A percentile compares a stretch with the other conserved stretches of the same genome.
Evolutionary conservation across 228 moss, liverwort and hornwort species (phyloP).

Genomic region (Sphagnum fallax): DNA sequence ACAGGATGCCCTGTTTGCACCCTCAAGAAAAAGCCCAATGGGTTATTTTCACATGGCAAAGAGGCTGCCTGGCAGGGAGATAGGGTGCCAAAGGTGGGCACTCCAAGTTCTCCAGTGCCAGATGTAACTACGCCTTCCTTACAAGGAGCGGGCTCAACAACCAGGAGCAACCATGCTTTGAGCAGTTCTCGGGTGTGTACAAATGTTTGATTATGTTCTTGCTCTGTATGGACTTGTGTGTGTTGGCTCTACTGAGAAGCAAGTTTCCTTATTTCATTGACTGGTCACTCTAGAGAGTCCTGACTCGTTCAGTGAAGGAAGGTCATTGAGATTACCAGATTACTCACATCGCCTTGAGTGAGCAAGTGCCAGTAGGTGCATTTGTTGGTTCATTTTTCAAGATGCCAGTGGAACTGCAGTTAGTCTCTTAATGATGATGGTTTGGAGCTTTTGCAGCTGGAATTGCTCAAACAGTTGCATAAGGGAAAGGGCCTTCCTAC

Average conservation of each 20-base stretch:
- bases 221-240: not conserved
- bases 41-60: constrained; percentile 17
- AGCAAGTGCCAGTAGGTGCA: not conserved
- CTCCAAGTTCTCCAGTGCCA: constrained; percentile 8
- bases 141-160: constrained; percentile 21
- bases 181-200: constrained; percentile 35
- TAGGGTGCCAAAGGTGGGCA: constrained; percentile 10
- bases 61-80: constrained; percentile 11
- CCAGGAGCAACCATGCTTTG: constrained; percentile 16
- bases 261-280: not conserved
- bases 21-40: constrained; percentile 33
- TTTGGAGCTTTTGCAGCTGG: constrained; percentile 30
- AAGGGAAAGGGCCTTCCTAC: constrained; percentile 41
- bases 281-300: not conserved
- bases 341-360: not conserved
- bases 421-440: constrained; percentile 10
- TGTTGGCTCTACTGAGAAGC: not conserved
- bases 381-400: not conserved
- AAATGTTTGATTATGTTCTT: not conserved
- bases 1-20: constrained; percentile 59
- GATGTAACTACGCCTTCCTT: constrained; percentile 21
- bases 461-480: constrained; percentile 48
- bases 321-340: not conserved
- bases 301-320: too few species aligned
- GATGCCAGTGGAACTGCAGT: too few species aligned